phyloP scores from a whole-genome alignment of 169 alveolate genomes.

The Cryptosporidium viatorum region DNA sequence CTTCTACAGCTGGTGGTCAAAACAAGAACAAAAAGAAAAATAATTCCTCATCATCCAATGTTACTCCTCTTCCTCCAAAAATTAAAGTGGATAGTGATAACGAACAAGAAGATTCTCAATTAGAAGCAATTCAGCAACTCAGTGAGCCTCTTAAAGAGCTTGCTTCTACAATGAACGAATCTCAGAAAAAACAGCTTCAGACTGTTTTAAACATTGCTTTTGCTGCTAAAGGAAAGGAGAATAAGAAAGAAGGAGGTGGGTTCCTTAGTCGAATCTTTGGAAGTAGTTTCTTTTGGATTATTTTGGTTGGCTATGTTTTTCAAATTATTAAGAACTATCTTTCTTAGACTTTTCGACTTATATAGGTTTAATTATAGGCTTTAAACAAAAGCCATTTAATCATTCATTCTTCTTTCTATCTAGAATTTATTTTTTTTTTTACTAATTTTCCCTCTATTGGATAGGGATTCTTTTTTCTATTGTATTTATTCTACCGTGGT shows the following conservation, averaged over 20 bases:
- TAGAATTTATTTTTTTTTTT: not conserved
- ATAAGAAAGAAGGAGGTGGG: constrained; percentile 5
- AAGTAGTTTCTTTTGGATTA: constrained; percentile 62
- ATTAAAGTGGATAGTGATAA: constrained; percentile 64
- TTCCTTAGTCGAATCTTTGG: constrained; percentile 24
- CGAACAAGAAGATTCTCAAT: constrained; percentile 24
- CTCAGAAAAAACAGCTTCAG: constrained; percentile 61
- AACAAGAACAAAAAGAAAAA: constrained; percentile 26
- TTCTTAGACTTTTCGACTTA: not conserved
- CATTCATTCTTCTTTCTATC: not conserved
- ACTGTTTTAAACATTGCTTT: constrained; percentile 37
- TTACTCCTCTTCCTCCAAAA: constrained; percentile 27
- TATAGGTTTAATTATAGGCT: constrained; percentile 20
- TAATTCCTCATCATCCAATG: not conserved
- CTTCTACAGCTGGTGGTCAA: not conserved
- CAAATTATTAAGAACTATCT: constrained; percentile 36
- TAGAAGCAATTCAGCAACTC: constrained; percentile 33
- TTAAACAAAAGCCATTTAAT: not conserved
- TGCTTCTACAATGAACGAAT: constrained; percentile 69
- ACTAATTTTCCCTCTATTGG: not conserved
- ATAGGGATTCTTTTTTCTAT: too few relatives aligned
- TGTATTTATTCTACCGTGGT: not conserved
- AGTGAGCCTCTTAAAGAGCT: constrained; percentile 55
- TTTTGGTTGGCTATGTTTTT: constrained; percentile 30
- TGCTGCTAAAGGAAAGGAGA: constrained; percentile 56